Conservation (phyloP, 768 basidiomycete genomes). For the Suillus cothurnatus region DNA sequence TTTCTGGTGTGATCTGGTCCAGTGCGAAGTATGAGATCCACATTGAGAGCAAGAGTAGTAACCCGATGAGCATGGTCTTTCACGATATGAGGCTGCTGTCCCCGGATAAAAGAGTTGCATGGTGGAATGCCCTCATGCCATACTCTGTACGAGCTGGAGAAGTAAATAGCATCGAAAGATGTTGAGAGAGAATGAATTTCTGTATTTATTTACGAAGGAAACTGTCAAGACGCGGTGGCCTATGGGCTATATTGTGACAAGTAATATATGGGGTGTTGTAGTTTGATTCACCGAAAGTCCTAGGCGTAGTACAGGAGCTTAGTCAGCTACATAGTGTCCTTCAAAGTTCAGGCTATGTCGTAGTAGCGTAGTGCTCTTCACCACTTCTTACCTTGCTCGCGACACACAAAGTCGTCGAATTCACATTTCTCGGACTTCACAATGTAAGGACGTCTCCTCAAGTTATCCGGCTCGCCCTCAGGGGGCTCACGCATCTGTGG, state of each 20-base stretch:
- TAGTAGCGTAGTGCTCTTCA: too few species aligned
- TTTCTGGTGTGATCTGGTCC: slow-evolving; percentile 91
- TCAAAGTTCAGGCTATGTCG: too few species aligned
- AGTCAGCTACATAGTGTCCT: too few species aligned
- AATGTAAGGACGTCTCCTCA: too few species aligned
- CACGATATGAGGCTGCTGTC: slow-evolving; percentile 78
- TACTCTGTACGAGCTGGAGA: too few species aligned
- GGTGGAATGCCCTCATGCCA: slow-evolving; percentile 55
- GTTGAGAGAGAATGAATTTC: neutral
- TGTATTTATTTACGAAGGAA: too few species aligned
- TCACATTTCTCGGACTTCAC: neutral
- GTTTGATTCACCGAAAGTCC: too few species aligned
- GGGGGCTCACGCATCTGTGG: neutral
- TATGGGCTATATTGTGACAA: too few species aligned
- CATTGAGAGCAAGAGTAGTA: slow-evolving; percentile 64
- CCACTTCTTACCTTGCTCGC: too few species aligned
- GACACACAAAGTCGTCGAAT: neutral
- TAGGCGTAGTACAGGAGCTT: too few species aligned
- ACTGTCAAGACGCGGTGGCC: too few species aligned
- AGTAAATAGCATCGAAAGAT: slow-evolving; percentile 9
- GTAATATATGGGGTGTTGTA: too few species aligned
- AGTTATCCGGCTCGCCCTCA: neutral
- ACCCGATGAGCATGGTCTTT: slow-evolving; percentile 79
- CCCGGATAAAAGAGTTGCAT: slow-evolving; percentile 44
- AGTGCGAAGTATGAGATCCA: slow-evolving; percentile 92